phyloP scores from a whole-genome alignment of 805 yeast genomes.

The Teunomyces gatunensis region DNA sequence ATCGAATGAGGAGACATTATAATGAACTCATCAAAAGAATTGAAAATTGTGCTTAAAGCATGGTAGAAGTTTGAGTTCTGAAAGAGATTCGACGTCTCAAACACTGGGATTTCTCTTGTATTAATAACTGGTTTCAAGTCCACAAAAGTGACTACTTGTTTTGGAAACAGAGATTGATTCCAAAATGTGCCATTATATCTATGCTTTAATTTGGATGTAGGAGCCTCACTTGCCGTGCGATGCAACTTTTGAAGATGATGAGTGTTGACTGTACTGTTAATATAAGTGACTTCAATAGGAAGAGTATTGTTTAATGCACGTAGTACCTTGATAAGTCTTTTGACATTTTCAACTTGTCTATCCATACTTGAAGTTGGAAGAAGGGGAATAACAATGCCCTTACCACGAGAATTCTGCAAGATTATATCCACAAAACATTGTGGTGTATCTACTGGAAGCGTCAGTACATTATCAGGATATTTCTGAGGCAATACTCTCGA shows the following conservation, averaged over 20 bases:
- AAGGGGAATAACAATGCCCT: conserved; percentile 33
- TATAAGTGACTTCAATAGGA: conserved; percentile 27
- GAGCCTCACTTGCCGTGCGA: neutral
- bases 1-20: conserved; percentile 26
- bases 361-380: conserved; percentile 13
- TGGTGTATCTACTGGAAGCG: neutral
- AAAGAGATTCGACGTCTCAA: neutral
- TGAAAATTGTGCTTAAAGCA: conserved; percentile 26
- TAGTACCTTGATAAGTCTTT: conserved; percentile 23
- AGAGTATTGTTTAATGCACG: conserved; percentile 24
- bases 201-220: neutral
- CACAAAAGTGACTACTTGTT: conserved; percentile 28
- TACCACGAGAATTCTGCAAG: conserved; percentile 16
- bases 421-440: conserved; percentile 15
- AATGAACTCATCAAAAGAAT: conserved; percentile 30
- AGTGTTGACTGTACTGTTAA: conserved; percentile 1
- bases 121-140: conserved; percentile 19
- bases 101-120: conserved; percentile 5
- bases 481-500: conserved; percentile 21
- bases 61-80: conserved; percentile 12
- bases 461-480: neutral
- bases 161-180: conserved; percentile 10
- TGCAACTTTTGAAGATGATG: conserved; percentile 10
- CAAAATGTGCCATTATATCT: neutral
- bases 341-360: conserved; percentile 16